Conservation (phyloP, 2,329 filamentous ascomycete species). For the Penicillium nordicum region DNA sequence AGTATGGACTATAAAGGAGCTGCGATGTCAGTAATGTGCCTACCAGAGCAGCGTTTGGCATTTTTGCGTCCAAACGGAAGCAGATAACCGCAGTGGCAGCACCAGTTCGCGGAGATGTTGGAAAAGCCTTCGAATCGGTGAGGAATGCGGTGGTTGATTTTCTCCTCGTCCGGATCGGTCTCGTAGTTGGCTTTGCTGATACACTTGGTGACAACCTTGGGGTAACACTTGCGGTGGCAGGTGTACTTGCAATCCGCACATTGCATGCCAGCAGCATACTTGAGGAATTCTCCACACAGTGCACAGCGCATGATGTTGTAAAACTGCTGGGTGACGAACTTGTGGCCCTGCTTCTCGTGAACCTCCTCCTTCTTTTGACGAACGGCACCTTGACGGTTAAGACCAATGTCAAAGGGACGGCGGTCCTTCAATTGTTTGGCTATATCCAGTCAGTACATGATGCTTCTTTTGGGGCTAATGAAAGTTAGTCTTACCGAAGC, state of each 20-base stretch:
- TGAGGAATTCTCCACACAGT: slow-evolving; percentile 95
- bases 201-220: slow-evolving; percentile 96
- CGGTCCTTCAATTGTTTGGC: slow-evolving; percentile 84
- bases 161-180: slow-evolving; percentile 96
- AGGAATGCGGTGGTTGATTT: slow-evolving; percentile 98
- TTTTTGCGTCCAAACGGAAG: slow-evolving; percentile 93
- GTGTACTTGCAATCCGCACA: slow-evolving; percentile 99
- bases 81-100: slow-evolving; percentile 96
- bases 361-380: slow-evolving; percentile 97
- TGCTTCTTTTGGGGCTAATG: not conserved
- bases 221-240: slow-evolving; percentile 96
- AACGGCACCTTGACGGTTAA: slow-evolving; percentile 92
- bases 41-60: slow-evolving; percentile 85
- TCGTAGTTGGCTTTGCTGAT: slow-evolving; percentile 99
- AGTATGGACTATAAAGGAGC: slow-evolving; percentile 8
- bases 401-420: slow-evolving; percentile 78
- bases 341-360: slow-evolving; percentile 98
- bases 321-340: slow-evolving; percentile 97
- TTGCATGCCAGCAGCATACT: slow-evolving; percentile 98
- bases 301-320: slow-evolving; percentile 99
- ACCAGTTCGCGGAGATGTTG: slow-evolving; percentile 98
- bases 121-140: slow-evolving; percentile 96
- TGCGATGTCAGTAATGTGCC: not conserved
- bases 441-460: slow-evolving; percentile 29
- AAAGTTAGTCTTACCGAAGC: slow-evolving; percentile 59